Conservation (phyloP, 331 rosid species). For the Erythrophleum ivorense region DNA sequence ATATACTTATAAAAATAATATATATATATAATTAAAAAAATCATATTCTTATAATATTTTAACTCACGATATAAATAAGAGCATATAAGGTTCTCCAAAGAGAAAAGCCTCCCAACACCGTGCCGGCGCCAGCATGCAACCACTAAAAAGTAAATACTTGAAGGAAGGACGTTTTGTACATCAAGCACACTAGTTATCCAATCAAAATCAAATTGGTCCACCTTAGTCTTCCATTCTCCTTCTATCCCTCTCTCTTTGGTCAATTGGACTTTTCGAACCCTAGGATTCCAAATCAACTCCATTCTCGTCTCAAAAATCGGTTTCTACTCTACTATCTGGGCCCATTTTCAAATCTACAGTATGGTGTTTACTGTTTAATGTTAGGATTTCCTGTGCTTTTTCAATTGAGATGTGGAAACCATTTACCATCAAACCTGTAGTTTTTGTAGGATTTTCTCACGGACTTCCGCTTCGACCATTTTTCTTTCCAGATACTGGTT, state of each 20-base stretch:
- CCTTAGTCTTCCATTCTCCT: slow-evolving; percentile 21
- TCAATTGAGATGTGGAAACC: neutral
- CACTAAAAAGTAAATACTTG: neutral
- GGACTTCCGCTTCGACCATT: neutral
- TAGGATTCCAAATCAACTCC: slow-evolving; percentile 31
- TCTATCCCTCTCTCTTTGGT: slow-evolving; percentile 5
- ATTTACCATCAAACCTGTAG: neutral
- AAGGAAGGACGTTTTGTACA: neutral
- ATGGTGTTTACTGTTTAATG: neutral
- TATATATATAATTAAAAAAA: too few species aligned
- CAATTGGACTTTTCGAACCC: slow-evolving; percentile 53
- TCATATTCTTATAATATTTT: too few species aligned
- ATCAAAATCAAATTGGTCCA: slow-evolving; percentile 1
- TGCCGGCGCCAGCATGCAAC: neutral
- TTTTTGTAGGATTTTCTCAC: neutral
- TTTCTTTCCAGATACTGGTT: neutral
- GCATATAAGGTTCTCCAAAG: too few species aligned
- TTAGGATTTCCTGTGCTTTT: neutral
- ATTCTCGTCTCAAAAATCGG: neutral
- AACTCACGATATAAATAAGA: too few species aligned
- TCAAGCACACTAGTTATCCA: neutral
- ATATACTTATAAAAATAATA: too few species aligned
- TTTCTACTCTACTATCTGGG: neutral
- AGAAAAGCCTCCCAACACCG: neutral
- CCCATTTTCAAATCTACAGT: neutral